Conservation (phyloP, 148 eudicot species). For the Arctostaphylos glauca region DNA sequence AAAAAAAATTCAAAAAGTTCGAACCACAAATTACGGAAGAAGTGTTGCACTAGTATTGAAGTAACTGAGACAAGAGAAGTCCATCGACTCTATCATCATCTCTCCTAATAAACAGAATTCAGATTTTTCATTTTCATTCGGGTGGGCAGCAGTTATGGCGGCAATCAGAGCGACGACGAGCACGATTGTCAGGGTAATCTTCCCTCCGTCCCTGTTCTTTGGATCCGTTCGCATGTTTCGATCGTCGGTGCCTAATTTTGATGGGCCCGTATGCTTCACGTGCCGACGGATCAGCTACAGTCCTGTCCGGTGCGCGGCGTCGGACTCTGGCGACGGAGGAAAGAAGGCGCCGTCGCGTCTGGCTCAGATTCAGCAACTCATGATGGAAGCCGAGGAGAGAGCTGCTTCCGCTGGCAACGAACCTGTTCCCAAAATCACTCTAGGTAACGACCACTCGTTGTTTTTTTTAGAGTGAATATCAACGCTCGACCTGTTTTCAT, state of each 20-base stretch:
- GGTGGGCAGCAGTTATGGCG: conserved; percentile 33
- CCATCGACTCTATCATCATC: background rate
- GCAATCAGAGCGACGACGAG: conserved; percentile 40
- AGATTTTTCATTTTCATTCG: too few species aligned
- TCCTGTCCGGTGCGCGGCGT: conserved; percentile 41
- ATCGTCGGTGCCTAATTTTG: conserved; percentile 10
- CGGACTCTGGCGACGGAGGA: conserved; percentile 32
- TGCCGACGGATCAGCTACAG: conserved; percentile 38
- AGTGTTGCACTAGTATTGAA: background rate
- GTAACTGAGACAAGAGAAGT: background rate
- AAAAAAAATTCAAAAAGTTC: too few species aligned
- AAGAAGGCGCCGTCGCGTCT: conserved; percentile 67
- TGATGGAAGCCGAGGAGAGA: conserved; percentile 65
- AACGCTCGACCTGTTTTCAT: background rate
- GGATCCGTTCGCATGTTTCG: conserved; percentile 18
- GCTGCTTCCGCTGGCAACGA: conserved; percentile 52
- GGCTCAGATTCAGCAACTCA: conserved; percentile 63
- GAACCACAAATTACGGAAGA: background rate
- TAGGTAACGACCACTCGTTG: conserved; percentile 5
- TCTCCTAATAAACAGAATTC: background rate
- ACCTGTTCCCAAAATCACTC: conserved; percentile 65
- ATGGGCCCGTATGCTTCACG: background rate
- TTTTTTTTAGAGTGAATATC: background rate
- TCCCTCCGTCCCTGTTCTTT: conserved; percentile 25
- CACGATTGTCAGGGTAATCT: conserved; percentile 34